Base-by-base conservation (phyloP, 805 yeast species). In the Yamadazyma sp. region DNA sequence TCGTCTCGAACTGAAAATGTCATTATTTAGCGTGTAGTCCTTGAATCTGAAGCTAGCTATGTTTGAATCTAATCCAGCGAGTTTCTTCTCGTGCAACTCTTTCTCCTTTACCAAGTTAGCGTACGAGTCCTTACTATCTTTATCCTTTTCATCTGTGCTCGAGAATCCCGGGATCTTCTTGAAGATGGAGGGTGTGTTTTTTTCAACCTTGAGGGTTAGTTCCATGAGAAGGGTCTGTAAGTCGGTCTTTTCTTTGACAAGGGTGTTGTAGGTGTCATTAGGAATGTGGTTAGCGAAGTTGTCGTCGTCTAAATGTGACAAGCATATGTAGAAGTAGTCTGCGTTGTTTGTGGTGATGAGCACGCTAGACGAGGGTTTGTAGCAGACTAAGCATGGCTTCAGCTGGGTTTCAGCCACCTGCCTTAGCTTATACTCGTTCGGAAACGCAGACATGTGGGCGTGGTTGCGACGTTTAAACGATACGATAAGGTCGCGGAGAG, bases 241-340 rank as follows among this genome's bases (percentile, higher is more conserved):
- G 6, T 47, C 50, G 5, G 44, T 37, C 30, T 50, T 50, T 33
- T 60, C 43, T 35, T 50, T 32, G 30, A 49, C 38, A 22, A 66
- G 46, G 37, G 46, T 50, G 28, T 48, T 32, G 50, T 65, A 72
- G 6, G 58, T 64, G 4, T 66, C 62, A 9, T 64, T 57, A 30
- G 64, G 64, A 2, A 59, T 37, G 0, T 66, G 57, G 2, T 50
- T 50, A 11, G 79, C 78, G 50, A 77, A 78, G 11, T 63, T 57
- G 9, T 50, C 56, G 49, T 78, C 82, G 17, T 50, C 50, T 32
- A 77, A 53, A 53, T 78, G 83, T 3, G 57, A 36, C 5, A 57
- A 57, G 52, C 83, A 78, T 3, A 71, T 58, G 48, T 75, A 77
- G 49, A 78, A 73, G 61, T 75, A 77, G 50, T 77, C 83, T 3